These are phyloP conservation scores for Priceomyces castillae DNA, from an alignment of 805 yeast species.

Conservation along the genomic window DNA sequence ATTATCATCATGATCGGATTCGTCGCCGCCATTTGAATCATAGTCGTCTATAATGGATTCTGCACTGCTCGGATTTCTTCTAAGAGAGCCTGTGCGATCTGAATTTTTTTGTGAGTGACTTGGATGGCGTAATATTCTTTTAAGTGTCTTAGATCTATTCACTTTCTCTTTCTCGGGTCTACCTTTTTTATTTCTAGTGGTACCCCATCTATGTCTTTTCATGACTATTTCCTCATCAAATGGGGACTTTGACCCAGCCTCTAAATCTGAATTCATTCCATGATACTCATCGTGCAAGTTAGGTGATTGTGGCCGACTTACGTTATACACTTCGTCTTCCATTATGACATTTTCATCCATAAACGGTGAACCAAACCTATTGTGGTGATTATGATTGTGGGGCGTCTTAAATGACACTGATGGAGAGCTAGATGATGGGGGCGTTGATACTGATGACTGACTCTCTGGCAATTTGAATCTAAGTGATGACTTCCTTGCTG, in stretches of 20 bases:
- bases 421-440: conserved; percentile 7
- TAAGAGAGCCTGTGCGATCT: conserved; percentile 15
- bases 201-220: conserved; percentile 88
- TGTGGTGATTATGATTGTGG: conserved; percentile 4
- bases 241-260: conserved; percentile 4
- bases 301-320: conserved; percentile 29
- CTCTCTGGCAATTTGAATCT: conserved; percentile 29
- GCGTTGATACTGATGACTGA: conserved; percentile 10
- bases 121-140: conserved; percentile 38
- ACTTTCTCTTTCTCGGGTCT: conserved; percentile 49
- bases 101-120: conserved; percentile 6
- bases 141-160: conserved; percentile 59
- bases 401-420: conserved; percentile 2
- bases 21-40: conserved; percentile 20
- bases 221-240: conserved; percentile 50
- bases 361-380: conserved; percentile 27
- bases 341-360: conserved; percentile 21
- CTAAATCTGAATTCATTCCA: not conserved
- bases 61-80: conserved; percentile 17
- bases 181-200: conserved; percentile 74
- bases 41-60: conserved; percentile 25
- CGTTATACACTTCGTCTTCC: conserved; percentile 25
- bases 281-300: conserved; percentile 11
- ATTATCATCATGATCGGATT: conserved; percentile 30
- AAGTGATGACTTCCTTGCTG: conserved; percentile 21